Evolutionary conservation across 768 basidiomycete species (phyloP), one percentile per base, ranked within the genome.

Genomic region (Leccinum imitatum): DNA sequence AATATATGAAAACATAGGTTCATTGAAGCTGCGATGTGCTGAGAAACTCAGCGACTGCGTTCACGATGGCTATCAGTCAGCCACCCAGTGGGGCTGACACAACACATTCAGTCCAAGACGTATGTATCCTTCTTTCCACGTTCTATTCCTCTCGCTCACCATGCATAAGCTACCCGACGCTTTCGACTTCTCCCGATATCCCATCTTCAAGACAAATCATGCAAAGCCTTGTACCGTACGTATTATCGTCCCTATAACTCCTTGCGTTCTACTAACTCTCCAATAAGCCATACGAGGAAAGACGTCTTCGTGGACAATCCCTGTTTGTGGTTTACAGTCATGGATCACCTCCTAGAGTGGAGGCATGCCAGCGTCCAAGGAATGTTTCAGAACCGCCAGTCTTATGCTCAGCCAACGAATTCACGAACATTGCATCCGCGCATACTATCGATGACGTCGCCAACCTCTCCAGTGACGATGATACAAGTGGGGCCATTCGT

Each of bases 321-420:
- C 30, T 62, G 10, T 61, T 57, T 54, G 10, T 50, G 2, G 47
- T 6, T 21, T 35, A 50, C 50, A 41, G 7, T 10, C 51, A 39
- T 2, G 55, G 56, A 39, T 58, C 44, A 23, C 56, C 59, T 13
- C 21, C 37, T 15, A 31, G 13, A 33, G 41, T 23, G 10, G 47
- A 54, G 7, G 6, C 25, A 4, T 37, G 6, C 50, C 14, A 31
- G 5, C 55, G 41, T 21, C 25, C 63, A 3, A 70, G 66, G 27
- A 68, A 69, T 14, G 67, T 60, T 31, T 70, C 70, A 9, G 67
- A 69, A 2, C 68, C 69, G 21, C 68, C 59, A 46, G 63, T 70
- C 3, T 23, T 59, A 35, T 67, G 56, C 14, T 67, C 68, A 0
- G 65, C 63, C 23, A 63, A 62, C 19, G 70, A 63, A 19, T 61